Conservation (phyloP, 1,284 basidiomycete species). For the Sanghuangporus sanghuang region DNA sequence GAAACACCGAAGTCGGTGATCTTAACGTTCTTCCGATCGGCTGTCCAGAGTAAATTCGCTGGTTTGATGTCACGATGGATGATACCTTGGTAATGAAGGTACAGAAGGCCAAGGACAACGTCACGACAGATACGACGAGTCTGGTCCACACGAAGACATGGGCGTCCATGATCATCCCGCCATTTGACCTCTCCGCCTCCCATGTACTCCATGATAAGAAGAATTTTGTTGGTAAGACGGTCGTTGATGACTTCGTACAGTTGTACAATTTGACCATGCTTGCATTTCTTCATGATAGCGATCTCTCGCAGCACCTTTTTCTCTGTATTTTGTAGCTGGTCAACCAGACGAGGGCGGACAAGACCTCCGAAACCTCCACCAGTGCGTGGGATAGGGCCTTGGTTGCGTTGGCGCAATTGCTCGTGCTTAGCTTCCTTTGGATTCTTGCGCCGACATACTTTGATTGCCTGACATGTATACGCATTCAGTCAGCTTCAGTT, state of each 20-base stretch:
- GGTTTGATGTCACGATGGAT: slow-evolving; percentile 99
- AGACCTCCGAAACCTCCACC: slow-evolving; percentile 31
- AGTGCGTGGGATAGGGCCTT: slow-evolving; percentile 34
- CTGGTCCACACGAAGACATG: slow-evolving; percentile 79
- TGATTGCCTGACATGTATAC: slow-evolving; percentile 62
- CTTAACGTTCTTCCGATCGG: slow-evolving; percentile 82
- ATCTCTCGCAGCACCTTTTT: slow-evolving; percentile 87
- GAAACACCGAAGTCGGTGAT: slow-evolving; percentile 98
- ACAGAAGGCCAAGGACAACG: slow-evolving; percentile 90
- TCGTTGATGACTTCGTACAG: slow-evolving; percentile 97
- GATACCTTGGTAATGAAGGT: slow-evolving; percentile 94
- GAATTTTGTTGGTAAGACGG: slow-evolving; percentile 83
- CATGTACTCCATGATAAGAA: slow-evolving; percentile 97
- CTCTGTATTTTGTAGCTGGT: slow-evolving; percentile 67
- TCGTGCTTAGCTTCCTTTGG: slow-evolving; percentile 52
- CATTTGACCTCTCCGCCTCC: slow-evolving; percentile 93
- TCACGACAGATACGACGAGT: slow-evolving; percentile 87
- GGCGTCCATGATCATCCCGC: slow-evolving; percentile 59
- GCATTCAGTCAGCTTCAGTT: not conserved
- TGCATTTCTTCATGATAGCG: slow-evolving; percentile 96
- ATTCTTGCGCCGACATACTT: slow-evolving; percentile 61
- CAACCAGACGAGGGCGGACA: slow-evolving; percentile 38
- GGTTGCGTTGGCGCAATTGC: slow-evolving; percentile 43
- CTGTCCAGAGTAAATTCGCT: slow-evolving; percentile 90
- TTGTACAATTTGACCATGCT: slow-evolving; percentile 88